Evolutionary conservation across 1,284 basidiomycete genomes (phyloP), one percentile per base, ranked within the genome.

Genomic region (Pseudozyma sp.): DNA sequence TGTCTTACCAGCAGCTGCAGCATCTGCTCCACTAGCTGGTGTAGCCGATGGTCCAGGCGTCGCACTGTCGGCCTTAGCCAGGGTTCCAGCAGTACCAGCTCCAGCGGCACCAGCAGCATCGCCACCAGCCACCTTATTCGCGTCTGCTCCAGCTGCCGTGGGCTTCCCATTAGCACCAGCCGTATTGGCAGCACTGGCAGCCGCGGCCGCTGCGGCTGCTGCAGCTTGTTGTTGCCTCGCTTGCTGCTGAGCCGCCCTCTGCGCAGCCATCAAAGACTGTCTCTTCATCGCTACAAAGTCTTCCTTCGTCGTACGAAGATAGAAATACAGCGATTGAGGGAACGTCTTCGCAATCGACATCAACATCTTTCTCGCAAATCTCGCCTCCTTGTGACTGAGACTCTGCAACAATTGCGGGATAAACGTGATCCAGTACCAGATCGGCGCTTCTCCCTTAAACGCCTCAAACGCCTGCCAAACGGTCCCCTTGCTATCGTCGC

Each of bases 371-470:
- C 95, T 90, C 0, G 95, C 96, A 85, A 96, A 95, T 79, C 93
- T 93, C 38, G 93, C 92, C 86, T 99, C 97, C 53, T 93, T 90
- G 71, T 96, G 92, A 8, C 93, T 93, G 31, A 99, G 88, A 3
- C 95, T 94, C 54, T 93, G 86, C 74, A 95, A 91, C n/a, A 99
- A 89, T 83, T 99, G 97, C 14, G 97, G 97, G 53, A 98, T 95
- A 61, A 98, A 89, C 1, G 95, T 93, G 79, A 99, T 97, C 97
- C 97, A 99, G 86, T 95, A 97, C 97, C 97, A 99, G 77, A 93
- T 93, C 12, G 95, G 95, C 8, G 93, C 90, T 80, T 99, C 97
- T 66, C 97, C 97, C 85, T 95, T 96, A 87, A 97, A 98, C 43
- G 91, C 92, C 53, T 99, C 96, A 82, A 99, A 99, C 1, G 94